These are phyloP conservation scores for Chaetomium fimeti DNA, from an alignment of 495 filamentous ascomycete genomes.

Conservation along the genomic window DNA sequence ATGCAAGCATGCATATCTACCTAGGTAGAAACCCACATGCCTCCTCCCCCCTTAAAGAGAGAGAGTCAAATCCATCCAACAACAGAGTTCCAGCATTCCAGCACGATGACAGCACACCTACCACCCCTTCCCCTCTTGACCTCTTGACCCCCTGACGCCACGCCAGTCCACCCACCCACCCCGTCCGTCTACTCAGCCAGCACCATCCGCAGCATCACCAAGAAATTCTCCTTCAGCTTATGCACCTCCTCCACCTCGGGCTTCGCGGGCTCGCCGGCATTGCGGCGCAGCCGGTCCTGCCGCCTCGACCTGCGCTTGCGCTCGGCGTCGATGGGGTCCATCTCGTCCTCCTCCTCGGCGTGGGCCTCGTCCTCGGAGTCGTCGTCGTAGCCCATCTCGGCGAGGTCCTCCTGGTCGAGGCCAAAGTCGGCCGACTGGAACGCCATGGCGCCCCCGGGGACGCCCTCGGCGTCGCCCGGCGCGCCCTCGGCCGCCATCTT, in stretches of 20 bases:
- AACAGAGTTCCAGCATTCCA: too few species aligned
- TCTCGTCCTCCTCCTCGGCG: conserved; percentile 69
- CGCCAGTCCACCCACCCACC: not conserved
- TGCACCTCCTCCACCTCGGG: conserved; percentile 74
- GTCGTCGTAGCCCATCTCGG: conserved; percentile 75
- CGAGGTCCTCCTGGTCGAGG: conserved; percentile 78
- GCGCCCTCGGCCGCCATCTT: conserved; percentile 89
- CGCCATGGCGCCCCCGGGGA: conserved; percentile 37
- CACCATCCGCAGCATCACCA: conserved; percentile 80
- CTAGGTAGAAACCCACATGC: not conserved
- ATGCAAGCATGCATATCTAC: not conserved
- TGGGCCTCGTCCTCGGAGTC: conserved; percentile 68
- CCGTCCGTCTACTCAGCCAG: conserved; percentile 57
- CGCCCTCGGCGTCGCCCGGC: conserved; percentile 43
- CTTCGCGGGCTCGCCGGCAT: conserved; percentile 87
- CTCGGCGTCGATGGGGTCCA: conserved; percentile 85
- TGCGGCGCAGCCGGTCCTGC: conserved; percentile 75
- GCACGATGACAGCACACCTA: too few species aligned
- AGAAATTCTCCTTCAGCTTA: conserved; percentile 74
- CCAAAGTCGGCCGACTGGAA: conserved; percentile 85
- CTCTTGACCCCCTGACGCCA: too few species aligned
- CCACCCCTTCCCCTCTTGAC: too few species aligned
- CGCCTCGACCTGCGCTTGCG: conserved; percentile 68
- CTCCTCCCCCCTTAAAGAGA: not conserved
- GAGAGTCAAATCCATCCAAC: not conserved